These are phyloP conservation scores for Epicoccum nigrum DNA, from an alignment of 2,329 filamentous ascomycete species.

Conservation along the genomic window DNA sequence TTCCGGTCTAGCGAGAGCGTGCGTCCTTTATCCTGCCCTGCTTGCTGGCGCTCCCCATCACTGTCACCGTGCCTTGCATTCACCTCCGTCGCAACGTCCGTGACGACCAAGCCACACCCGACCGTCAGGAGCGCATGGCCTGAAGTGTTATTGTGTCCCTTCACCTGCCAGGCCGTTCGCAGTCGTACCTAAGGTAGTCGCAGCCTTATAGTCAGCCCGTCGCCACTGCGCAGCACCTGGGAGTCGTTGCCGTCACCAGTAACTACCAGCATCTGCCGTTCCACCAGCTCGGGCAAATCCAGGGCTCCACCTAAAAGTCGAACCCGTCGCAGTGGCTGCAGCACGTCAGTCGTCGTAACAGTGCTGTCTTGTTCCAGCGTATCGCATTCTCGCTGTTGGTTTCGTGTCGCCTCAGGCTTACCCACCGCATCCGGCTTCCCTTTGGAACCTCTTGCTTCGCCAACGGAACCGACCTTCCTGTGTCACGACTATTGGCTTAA, in stretches of 20 bases:
- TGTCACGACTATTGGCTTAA: slow-evolving; percentile 5
- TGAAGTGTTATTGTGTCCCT: slow-evolving; percentile 17
- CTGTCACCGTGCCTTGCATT: slow-evolving; percentile 11
- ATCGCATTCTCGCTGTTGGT: slow-evolving; percentile 2
- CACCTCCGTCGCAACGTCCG: slow-evolving; percentile 17
- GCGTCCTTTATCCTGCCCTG: slow-evolving; percentile 12
- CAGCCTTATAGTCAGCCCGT: slow-evolving; percentile 23
- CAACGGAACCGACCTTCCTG: neutral
- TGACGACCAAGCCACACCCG: slow-evolving; percentile 16
- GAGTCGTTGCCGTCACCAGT: slow-evolving; percentile 39
- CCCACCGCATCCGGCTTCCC: slow-evolving; percentile 14
- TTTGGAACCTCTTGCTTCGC: neutral
- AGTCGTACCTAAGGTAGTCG: slow-evolving; percentile 14
- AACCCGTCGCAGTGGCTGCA: slow-evolving; percentile 3
- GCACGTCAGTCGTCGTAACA: neutral
- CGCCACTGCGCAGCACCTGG: slow-evolving; percentile 28
- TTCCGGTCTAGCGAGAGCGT: slow-evolving; percentile 15
- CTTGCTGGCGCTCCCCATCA: slow-evolving; percentile 11
- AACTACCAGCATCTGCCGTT: slow-evolving; percentile 24
- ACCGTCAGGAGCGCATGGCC: slow-evolving; percentile 33
- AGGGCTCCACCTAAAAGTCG: slow-evolving; percentile 9
- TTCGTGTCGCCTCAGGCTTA: slow-evolving; percentile 7
- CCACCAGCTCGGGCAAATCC: slow-evolving; percentile 11
- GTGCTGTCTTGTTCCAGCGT: slow-evolving; percentile 1
- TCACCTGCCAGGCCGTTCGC: slow-evolving; percentile 24